These are phyloP conservation scores for Blastomyces emzantsi DNA, from an alignment of 2,329 filamentous ascomycete genomes.

Conservation along the genomic window DNA sequence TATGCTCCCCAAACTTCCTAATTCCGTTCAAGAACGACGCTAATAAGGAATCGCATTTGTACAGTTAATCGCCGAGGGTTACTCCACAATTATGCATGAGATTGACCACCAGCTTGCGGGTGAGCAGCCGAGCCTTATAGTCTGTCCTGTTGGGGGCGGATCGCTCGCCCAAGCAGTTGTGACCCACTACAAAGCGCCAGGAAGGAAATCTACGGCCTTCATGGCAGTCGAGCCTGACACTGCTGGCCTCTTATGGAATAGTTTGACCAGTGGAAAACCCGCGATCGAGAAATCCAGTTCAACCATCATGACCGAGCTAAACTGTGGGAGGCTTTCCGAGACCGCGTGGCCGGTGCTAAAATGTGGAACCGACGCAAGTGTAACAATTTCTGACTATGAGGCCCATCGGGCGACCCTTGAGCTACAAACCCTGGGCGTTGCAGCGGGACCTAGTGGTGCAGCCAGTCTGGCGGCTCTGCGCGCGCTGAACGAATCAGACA, in stretches of 20 bases:
- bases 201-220: neutral
- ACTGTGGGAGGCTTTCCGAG: neutral
- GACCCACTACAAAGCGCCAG: neutral
- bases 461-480: neutral
- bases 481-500: neutral
- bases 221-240: neutral
- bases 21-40: neutral
- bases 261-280: neutral
- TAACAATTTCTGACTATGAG: neutral
- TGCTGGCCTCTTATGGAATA: neutral
- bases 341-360: neutral
- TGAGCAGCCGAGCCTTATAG: neutral
- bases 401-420: neutral
- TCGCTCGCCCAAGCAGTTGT: neutral
- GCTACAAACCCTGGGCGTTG: neutral
- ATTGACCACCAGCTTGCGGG: neutral
- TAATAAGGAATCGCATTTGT: neutral
- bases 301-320: neutral
- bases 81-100: neutral
- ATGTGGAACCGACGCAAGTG: neutral
- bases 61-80: neutral
- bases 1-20: neutral
- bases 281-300: neutral
- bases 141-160: neutral
- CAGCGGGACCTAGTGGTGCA: neutral